These are phyloP conservation scores for Colletotrichum tofieldiae DNA, from an alignment of 2,329 filamentous ascomycete genomes.

Conservation along the genomic window DNA sequence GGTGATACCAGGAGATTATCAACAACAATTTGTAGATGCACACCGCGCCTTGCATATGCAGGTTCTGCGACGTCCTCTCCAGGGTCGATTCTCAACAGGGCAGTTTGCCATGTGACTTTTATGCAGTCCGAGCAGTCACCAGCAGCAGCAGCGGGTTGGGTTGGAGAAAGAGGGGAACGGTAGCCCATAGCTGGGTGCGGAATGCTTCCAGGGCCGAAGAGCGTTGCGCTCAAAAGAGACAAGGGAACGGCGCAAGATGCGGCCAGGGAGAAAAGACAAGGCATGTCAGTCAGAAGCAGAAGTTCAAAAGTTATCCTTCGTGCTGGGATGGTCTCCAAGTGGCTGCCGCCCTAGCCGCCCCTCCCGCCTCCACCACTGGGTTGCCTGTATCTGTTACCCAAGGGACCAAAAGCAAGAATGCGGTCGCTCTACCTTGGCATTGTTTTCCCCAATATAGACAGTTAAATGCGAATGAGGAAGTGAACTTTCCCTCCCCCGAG, in stretches of 20 bases:
- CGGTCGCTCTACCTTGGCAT: neutral
- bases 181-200: neutral
- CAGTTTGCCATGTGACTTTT: slow-evolving; percentile 1
- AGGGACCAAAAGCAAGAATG: neutral
- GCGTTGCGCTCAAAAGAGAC: neutral
- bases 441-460: neutral
- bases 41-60: neutral
- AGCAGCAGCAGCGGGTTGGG: too few species aligned
- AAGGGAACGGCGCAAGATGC: neutral
- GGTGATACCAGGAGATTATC: neutral
- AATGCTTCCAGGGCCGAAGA: neutral
- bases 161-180: neutral
- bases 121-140: neutral
- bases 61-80: neutral
- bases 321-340: too few species aligned
- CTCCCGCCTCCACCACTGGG: neutral
- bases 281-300: neutral
- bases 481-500: neutral
- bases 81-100: neutral
- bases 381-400: neutral
- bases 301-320: neutral
- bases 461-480: neutral
- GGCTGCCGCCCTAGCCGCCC: neutral
- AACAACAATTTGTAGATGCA: neutral
- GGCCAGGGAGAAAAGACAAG: neutral